These are phyloP conservation scores for Lactarius pseudohatsudake DNA, from an alignment of 768 basidiomycete species.

Conservation along the genomic window DNA sequence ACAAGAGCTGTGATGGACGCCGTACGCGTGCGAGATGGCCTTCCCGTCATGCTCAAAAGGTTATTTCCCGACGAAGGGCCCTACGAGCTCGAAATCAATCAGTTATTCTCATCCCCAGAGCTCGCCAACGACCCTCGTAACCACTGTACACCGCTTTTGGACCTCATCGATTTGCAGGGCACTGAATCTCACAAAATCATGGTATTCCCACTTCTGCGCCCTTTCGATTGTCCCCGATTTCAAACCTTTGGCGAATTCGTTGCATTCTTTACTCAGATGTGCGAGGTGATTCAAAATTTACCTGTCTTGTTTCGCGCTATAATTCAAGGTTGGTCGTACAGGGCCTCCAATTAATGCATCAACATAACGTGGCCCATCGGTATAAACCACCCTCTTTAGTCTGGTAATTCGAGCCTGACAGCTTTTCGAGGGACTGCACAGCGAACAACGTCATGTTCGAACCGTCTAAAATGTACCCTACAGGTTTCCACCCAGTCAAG, in stretches of 20 bases:
- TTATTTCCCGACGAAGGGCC: constrained; percentile 13
- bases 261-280: constrained; percentile 37
- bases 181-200: constrained; percentile 28
- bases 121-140: constrained; percentile 33
- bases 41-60: constrained; percentile 22
- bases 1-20: constrained; percentile 26
- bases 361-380: constrained; percentile 33
- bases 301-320: background rate
- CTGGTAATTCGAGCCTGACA: background rate
- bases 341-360: constrained; percentile 33
- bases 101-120: constrained; percentile 21
- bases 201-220: constrained; percentile 39
- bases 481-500: constrained; percentile 34
- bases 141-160: constrained; percentile 33
- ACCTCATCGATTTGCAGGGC: constrained; percentile 28
- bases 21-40: constrained; percentile 5
- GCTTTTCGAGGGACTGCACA: constrained; percentile 20
- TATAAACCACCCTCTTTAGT: constrained; percentile 28
- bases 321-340: constrained; percentile 4
- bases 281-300: constrained; percentile 36
- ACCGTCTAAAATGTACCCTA: constrained; percentile 32
- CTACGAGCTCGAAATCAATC: constrained; percentile 18
- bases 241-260: constrained; percentile 40
- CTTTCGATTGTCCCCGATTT: constrained; percentile 35
- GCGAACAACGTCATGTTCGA: constrained; percentile 36